Base-by-base conservation (phyloP, 805 yeast genomes). In the Hanseniaspora nectarophila region DNA sequence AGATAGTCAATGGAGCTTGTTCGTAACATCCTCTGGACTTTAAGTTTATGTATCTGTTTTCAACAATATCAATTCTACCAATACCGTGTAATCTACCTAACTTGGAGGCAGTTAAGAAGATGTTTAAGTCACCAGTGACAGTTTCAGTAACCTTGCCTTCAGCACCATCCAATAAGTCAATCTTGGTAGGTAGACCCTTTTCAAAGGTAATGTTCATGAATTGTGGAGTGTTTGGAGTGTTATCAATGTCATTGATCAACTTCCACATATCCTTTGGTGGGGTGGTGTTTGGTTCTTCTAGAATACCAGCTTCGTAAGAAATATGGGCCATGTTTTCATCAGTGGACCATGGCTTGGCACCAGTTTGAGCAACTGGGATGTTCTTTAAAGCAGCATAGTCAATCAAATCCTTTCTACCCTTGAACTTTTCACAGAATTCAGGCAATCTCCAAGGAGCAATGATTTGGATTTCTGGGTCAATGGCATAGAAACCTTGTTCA, bases 191-290 rank as follows among this genome's bases (percentile, higher is more conserved):
- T 57, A 84, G 68, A 70, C 98, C 98, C 71, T 85, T 77, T 62
- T 77, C 80, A 67, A 88, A 92, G 55, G 75, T 80, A 56, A 92
- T 80, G 21, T 84, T 71, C 70, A 92, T 81, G 67, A 82, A 83
- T 75, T 92, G 97, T 63, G 97, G 97, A 47, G 73, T 73, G 56
- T 85, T 81, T 64, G 98, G 98, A 54, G 98, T 97, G 65, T 90
- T 97, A 38, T 73, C 67, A 63, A 98, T 97, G 71, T 90, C 98
- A 56, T 84, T 86, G 40, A 96, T 92, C 68, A 92, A 80, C 74
- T 92, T 92, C 98, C 98, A 92, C 98, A 92, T 92, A 70, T 92
- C 98, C 75, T 89, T 90, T 72, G 98, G 98, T 58, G 98, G 98
- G 50, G 98, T 92, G 61, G 90, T 81, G 70, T 92, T 85, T 66